Evolutionary conservation across 2,329 filamentous ascomycete species (phyloP), one percentile per base, ranked within the genome.

Genomic region (Fusarium tjaetaba): DNA sequence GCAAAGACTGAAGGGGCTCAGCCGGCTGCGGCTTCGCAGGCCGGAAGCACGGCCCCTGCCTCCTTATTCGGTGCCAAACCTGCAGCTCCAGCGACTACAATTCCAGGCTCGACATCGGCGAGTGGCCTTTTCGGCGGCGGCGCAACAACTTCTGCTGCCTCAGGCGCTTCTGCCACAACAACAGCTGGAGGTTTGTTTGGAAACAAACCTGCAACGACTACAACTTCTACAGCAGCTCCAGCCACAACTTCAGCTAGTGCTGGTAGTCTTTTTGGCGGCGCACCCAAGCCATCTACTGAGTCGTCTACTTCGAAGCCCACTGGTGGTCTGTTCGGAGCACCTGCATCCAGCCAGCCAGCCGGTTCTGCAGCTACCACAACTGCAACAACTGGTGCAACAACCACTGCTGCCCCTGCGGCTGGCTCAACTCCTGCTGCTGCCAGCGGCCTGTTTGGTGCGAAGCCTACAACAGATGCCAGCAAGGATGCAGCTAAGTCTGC

Each of bases 51-150:
- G 32, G 64, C 75, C 30, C 67, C 71, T 63, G 58, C 76, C 16
- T 77, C 80, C 15, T 70, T 86, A 26, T 88, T 88, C 60, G 81
- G 83, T 60, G 76, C 81, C 24, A 86, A 85, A 76, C 80, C 83
- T 42, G 79, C 83, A 15, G 77, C 81, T 18, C 68, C 83, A 28
- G 79, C 83, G 39, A 74, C 80, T 22, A 65, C 78, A 32, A 59
- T 76, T 18, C 79, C 83, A 18, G 69, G 80, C 49, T 72, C 84
- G 36, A 66, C 82, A n/a, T 72, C 82, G 24, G 72, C 82, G n/a
- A 73, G 80, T 41, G 77, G 79, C n/a, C 70, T 84, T 9, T 84
- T 84, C 63, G 81, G 81, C 10, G 73, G 76, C 28, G 76, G 78
- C 7, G 67, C 80, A 34, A 58, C 82, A 46, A 66, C 78, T 32